Percentiles rank a stretch among this genome's conserved stretches.
Evolutionary conservation across 306 rosid genomes (phyloP).

Genomic region (Bauhinia variegata): DNA sequence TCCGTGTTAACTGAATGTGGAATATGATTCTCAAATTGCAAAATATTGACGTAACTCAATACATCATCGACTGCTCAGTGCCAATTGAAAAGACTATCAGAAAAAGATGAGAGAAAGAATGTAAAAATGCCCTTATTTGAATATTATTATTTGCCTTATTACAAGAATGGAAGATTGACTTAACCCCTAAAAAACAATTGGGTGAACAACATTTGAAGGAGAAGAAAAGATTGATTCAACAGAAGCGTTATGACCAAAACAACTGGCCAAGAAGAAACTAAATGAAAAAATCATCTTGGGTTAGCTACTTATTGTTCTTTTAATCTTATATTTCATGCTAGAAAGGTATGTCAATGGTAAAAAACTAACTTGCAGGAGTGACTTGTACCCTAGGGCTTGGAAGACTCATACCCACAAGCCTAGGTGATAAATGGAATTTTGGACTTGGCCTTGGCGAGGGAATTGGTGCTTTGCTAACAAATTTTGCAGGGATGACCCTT

Average conservation of each 20-base stretch:
- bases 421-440: slow-evolving; percentile 67
- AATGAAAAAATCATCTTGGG: slow-evolving; percentile 30
- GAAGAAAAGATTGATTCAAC: slow-evolving; percentile 17
- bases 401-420: slow-evolving; percentile 59
- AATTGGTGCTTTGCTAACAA: slow-evolving; percentile 45
- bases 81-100: slow-evolving; percentile 8
- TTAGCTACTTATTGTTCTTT: slow-evolving; percentile 35
- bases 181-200: slow-evolving; percentile 30
- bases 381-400: slow-evolving; percentile 54
- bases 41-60: slow-evolving; percentile 16
- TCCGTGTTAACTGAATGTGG: slow-evolving; percentile 39
- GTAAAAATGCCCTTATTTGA: background rate
- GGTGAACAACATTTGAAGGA: slow-evolving; percentile 29
- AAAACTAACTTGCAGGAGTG: slow-evolving; percentile 2
- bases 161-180: slow-evolving; percentile 37
- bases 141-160: slow-evolving; percentile 27
- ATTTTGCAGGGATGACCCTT: slow-evolving; percentile 40
- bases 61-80: slow-evolving; percentile 21
- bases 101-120: background rate
- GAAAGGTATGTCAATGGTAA: too few species aligned
- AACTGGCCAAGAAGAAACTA: slow-evolving; percentile 28
- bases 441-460: slow-evolving; percentile 85
- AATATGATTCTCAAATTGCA: slow-evolving; percentile 13
- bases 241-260: slow-evolving; percentile 31
- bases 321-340: background rate